Percentiles rank a stretch among this genome's conserved stretches.
Conservation (phyloP, 164 flowering plant genomes). For the Protea cynaroides region DNA sequence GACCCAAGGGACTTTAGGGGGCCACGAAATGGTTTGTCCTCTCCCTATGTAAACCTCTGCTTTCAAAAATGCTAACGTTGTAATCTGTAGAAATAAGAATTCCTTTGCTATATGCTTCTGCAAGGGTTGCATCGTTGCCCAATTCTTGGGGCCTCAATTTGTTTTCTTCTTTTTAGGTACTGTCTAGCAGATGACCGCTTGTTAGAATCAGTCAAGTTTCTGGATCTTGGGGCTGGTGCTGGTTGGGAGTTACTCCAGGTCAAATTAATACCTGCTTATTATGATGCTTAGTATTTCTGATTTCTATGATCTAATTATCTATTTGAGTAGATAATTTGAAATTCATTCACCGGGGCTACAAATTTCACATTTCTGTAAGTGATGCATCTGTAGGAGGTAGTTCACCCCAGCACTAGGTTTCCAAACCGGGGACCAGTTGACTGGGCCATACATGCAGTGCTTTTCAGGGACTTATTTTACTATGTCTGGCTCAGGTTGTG, state of each 20-base stretch:
- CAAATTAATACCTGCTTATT: background rate
- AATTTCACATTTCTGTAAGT: background rate
- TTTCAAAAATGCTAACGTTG: no score
- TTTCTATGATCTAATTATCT: background rate
- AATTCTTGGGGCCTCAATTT: no score
- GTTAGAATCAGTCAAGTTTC: conserved; percentile 72
- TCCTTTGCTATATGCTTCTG: no score
- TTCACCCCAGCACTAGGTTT: background rate
- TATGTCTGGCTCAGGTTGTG: background rate
- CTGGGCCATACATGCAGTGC: background rate
- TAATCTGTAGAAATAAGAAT: no score
- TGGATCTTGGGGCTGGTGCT: conserved; percentile 81
- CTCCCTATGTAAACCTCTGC: no score
- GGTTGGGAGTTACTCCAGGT: conserved; percentile 99
- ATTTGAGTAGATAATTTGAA: background rate
- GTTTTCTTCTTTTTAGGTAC: conserved; percentile 42
- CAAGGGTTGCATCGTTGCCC: no score
- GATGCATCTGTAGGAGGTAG: background rate
- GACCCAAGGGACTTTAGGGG: no score
- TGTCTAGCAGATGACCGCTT: conserved; percentile 86
- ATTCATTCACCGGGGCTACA: background rate
- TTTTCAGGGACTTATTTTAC: background rate
- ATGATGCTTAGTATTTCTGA: background rate
- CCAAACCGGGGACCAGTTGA: background rate
- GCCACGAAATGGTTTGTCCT: no score